phyloP scores from a whole-genome alignment of 73 alveolate genomes.

The Diophrys appendiculata region DNA sequence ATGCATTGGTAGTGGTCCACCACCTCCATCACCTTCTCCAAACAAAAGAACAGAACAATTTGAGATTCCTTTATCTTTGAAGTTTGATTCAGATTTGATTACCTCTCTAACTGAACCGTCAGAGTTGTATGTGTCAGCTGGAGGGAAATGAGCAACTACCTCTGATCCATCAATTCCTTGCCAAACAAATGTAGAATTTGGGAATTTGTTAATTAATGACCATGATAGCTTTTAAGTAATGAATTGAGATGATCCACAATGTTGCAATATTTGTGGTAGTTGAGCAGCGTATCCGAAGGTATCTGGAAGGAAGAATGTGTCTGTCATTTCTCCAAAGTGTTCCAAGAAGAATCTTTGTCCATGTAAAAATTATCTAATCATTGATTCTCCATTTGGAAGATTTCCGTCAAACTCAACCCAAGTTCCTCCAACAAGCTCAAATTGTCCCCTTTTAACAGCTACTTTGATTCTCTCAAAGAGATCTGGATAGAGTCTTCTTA shows the following conservation, averaged over 20 bases:
- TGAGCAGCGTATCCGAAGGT: conserved; percentile 65
- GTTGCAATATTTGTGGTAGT: conserved; percentile 49
- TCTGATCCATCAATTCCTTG: conserved; percentile 68
- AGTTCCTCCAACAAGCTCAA: conserved; percentile 63
- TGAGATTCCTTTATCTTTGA: conserved; percentile 54
- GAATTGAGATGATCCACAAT: conserved; percentile 42
- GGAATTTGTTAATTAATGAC: conserved; percentile 55
- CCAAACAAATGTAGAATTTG: conserved; percentile 55
- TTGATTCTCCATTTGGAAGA: conserved; percentile 61
- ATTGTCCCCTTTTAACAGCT: conserved; percentile 32
- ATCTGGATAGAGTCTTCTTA: conserved; percentile 50
- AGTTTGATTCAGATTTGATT: conserved; percentile 29
- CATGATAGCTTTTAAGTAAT: conserved; percentile 59
- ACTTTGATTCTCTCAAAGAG: conserved; percentile 46
- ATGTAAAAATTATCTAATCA: conserved; percentile 55
- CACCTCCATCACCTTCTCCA: conserved; percentile 75
- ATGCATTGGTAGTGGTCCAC: conserved; percentile 58
- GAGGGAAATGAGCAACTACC: conserved; percentile 65
- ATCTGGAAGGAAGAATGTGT: conserved; percentile 62
- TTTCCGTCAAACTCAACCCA: conserved; percentile 73
- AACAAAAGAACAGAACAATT: conserved; percentile 40
- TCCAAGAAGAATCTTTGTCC: conserved; percentile 46
- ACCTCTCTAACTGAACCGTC: conserved; percentile 38
- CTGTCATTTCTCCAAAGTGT: conserved; percentile 34
- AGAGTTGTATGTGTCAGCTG: conserved; percentile 61